These are phyloP conservation scores for Suaeda aralocaspica DNA, from an alignment of 148 eudicot species.

Conservation along the genomic window DNA sequence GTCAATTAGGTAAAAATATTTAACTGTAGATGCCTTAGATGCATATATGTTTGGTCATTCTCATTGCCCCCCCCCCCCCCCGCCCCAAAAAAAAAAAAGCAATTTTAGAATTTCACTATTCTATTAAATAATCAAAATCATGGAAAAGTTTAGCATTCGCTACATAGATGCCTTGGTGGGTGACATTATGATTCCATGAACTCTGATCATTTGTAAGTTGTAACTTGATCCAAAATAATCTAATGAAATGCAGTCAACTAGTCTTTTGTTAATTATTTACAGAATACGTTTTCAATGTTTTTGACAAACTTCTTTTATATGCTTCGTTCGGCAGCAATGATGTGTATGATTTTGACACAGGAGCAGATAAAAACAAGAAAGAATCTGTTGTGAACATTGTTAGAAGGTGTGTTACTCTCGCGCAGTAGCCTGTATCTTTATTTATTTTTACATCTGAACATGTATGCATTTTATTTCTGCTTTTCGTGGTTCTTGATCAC, in stretches of 20 bases:
- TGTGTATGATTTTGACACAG: constrained; percentile 98
- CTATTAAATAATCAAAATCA: too few species aligned
- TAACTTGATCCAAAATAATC: too few species aligned
- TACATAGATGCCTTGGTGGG: too few species aligned
- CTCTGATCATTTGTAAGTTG: too few species aligned
- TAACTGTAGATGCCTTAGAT: background rate
- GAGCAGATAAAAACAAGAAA: constrained; percentile 90
- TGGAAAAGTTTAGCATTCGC: too few species aligned
- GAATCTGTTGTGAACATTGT: constrained; percentile 93
- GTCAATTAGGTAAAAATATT: background rate
- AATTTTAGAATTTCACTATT: background rate
- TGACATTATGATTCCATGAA: too few species aligned
- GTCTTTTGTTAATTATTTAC: background rate
- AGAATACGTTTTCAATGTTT: constrained; percentile 7
- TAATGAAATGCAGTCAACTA: background rate
- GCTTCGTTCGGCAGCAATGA: constrained; percentile 80
- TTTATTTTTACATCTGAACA: background rate
- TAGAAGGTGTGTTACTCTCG: constrained; percentile 53
- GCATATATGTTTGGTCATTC: background rate
- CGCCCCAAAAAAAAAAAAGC: too few species aligned
- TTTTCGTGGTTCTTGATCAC: background rate
- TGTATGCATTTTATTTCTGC: background rate
- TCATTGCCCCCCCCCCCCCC: too few species aligned
- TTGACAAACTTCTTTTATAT: constrained; percentile 22
- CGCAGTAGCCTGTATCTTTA: background rate